Base-by-base conservation (phyloP, 805 yeast genomes). In the Starmerella tilneyi region DNA sequence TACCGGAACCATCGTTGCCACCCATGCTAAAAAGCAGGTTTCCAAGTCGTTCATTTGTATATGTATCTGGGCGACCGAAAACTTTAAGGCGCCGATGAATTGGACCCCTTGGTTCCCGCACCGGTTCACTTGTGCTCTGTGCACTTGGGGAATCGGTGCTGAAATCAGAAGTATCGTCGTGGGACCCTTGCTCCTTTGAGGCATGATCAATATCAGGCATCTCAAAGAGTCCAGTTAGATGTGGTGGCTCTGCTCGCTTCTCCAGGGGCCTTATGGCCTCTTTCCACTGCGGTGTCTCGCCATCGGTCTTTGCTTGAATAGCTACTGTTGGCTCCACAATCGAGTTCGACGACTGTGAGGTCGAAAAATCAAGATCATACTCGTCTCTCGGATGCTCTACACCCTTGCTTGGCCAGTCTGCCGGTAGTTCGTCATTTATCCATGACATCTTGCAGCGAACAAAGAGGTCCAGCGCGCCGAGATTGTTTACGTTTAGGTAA, bases 61-160 rank as follows among this genome's bases (percentile, higher is more conserved):
- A 56, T 2, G 59, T 56, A 31, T 56, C 56, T 2, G 54, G 48
- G 4, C 46, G 44, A 8, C 56, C 56, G 30, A 55, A 56, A 16
- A 56, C 50, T 22, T 56, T 53, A 30, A 56, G 49, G 8, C 52
- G 45, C 9, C 58, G 51, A 30, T 37, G 44, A 8, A 45, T 36
- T 3, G 49, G 49, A n/a, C 43, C 33, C 7, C 20, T 20, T 8
- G 48, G 46, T 1, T 23, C 45, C n/a, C 28, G 32, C 11, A 12
- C 35, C 15, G 38, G 43, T 13, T 36, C 40, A 22, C 40, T 36
- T 8, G 40, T 23, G 9, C 35, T 27, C 15, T 43, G 34, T 7
- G 37, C 20, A 39, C 37, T 32, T 17, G 31, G 31, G 20, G 34
- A 35, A 15, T 17, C 37, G 8, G 40, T 16, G 34, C 45, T 30